These are phyloP conservation scores for Psophocarpus tetragonolobus DNA, from an alignment of 306 rosid species.

Conservation along the genomic window DNA sequence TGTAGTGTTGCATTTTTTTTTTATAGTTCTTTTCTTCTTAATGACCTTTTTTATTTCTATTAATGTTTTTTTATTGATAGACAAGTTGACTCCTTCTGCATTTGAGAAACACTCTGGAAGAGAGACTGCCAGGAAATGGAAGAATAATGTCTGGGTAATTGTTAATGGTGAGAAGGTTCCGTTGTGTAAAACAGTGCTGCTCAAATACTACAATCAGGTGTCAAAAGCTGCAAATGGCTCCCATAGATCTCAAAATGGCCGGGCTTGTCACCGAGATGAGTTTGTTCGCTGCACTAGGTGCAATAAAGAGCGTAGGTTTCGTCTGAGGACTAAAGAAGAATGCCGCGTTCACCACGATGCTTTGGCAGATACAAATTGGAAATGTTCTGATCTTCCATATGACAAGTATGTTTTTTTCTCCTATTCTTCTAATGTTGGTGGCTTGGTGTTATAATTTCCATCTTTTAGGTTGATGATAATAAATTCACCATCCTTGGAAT, in stretches of 20 bases:
- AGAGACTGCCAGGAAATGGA: conserved; percentile 97
- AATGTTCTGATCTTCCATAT: conserved; percentile 78
- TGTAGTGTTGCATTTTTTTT: neutral
- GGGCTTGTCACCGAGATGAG: conserved; percentile 85
- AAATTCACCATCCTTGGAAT: conserved; percentile 5
- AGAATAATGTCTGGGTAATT: conserved; percentile 93
- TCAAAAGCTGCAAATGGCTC: conserved; percentile 68
- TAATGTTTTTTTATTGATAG: conserved; percentile 44
- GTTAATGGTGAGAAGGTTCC: conserved; percentile 91
- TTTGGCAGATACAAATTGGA: conserved; percentile 77
- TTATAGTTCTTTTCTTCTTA: neutral
- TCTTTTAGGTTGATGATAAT: neutral
- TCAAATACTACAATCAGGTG: conserved; percentile 85
- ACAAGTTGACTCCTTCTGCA: conserved; percentile 85
- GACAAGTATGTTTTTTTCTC: conserved; percentile 69
- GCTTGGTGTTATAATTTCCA: neutral
- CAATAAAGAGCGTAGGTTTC: conserved; percentile 90
- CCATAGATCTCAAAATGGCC: conserved; percentile 66
- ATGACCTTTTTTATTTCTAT: conserved; percentile 23
- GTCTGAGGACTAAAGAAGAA: conserved; percentile 87
- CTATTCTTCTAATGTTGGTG: conserved; percentile 18
- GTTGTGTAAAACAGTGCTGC: conserved; percentile 77
- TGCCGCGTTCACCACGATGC: conserved; percentile 91
- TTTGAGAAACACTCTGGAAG: conserved; percentile 99
- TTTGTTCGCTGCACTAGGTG: conserved; percentile 75